phyloP scores from a whole-genome alignment of 768 basidiomycete genomes.

The Naganishia antarctica region DNA sequence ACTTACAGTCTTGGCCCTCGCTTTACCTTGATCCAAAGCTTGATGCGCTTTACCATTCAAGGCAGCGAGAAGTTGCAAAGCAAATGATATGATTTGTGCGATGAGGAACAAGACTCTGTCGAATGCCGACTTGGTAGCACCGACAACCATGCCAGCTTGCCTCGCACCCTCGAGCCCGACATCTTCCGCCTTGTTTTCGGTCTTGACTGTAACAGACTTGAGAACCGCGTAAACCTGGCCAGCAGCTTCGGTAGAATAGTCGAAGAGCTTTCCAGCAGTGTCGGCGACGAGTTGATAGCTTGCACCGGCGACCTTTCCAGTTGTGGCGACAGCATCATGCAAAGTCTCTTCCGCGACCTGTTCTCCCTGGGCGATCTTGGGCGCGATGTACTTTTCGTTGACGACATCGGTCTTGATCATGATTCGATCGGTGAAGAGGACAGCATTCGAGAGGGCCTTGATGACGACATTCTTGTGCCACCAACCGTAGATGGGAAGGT shows the following conservation, averaged over 20 bases:
- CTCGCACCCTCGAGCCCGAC: conserved; percentile 1
- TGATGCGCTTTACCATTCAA: conserved; percentile 4
- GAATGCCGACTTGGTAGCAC: conserved; percentile 13
- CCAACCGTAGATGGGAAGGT: conserved; percentile 21
- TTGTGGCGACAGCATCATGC: conserved; percentile 8
- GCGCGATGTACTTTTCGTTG: conserved; percentile 21
- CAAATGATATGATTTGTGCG: conserved; percentile 13
- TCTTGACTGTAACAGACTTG: not conserved
- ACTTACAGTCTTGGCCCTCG: conserved; percentile 10
- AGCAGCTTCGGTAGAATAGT: conserved; percentile 15
- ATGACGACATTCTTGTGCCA: conserved; percentile 24
- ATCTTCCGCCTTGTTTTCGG: conserved; percentile 13
- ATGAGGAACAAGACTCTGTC: conserved; percentile 7
- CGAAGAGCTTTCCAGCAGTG: conserved; percentile 6
- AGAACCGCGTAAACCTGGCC: conserved; percentile 4
- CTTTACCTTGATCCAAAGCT: conserved; percentile 6
- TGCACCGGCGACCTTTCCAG: conserved; percentile 14
- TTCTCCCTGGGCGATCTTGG: conserved; percentile 12
- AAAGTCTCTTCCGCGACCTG: conserved; percentile 22
- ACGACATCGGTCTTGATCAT: conserved; percentile 21
- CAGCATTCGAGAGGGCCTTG: conserved; percentile 19
- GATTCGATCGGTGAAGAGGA: conserved; percentile 14
- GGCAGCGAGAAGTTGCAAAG: not conserved
- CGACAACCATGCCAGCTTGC: conserved; percentile 16
- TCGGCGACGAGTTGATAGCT: conserved; percentile 17